Evolutionary conservation across 2,329 filamentous ascomycete genomes (phyloP).

Genomic region (Exophiala calicioides): DNA sequence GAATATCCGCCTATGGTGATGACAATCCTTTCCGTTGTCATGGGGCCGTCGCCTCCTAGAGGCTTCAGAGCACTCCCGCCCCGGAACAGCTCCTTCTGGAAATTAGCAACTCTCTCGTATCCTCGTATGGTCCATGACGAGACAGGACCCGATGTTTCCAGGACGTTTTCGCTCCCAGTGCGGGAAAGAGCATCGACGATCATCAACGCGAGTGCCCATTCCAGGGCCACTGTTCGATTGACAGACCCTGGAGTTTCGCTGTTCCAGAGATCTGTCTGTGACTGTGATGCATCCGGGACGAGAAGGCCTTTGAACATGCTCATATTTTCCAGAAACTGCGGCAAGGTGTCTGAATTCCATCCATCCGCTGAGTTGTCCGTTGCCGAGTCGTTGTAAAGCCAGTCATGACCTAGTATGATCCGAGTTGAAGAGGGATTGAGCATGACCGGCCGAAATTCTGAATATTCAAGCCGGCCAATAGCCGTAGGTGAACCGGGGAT

Average conservation of each 20-base stretch:
- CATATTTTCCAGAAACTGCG: neutral
- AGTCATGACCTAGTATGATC: slow-evolving; percentile 1
- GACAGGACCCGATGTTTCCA: neutral
- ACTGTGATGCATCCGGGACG: neutral
- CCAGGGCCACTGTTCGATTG: slow-evolving; percentile 11
- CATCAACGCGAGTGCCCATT: slow-evolving; percentile 8
- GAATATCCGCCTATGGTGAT: slow-evolving; percentile 3
- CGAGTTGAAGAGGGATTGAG: neutral
- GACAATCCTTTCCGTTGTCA: neutral
- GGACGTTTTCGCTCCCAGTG: neutral
- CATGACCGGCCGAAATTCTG: slow-evolving; percentile 3
- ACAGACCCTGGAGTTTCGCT: neutral
- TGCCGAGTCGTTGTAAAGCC: neutral
- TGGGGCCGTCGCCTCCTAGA: neutral
- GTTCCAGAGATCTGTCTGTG: slow-evolving; percentile 1
- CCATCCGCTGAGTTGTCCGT: neutral
- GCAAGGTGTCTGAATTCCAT: neutral
- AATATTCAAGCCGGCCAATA: neutral
- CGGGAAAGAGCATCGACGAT: slow-evolving; percentile 6
- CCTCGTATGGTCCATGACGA: neutral
- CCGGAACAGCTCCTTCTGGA: slow-evolving; percentile 4
- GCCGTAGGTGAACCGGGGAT: neutral
- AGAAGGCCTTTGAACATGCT: neutral
- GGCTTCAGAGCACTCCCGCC: slow-evolving; percentile 1
- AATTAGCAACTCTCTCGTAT: slow-evolving; percentile 2